Percentiles rank a stretch among this genome's conserved stretches.
phyloP scores from a whole-genome alignment of 2,329 filamentous ascomycete species.

The Sarocladium brachiariae region DNA sequence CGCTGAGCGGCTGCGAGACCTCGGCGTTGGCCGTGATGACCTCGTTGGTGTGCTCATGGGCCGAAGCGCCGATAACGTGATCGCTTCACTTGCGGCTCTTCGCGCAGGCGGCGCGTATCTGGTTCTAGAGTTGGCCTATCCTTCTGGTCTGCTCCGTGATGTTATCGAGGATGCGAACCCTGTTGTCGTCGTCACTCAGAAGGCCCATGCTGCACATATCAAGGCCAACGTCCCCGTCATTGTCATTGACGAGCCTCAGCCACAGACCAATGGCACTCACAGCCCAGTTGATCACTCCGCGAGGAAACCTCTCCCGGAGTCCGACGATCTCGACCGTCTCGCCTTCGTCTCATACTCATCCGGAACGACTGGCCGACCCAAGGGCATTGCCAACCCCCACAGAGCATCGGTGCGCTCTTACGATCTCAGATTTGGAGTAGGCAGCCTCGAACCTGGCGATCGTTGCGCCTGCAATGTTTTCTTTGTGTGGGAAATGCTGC shows the following conservation, averaged over 20 bases:
- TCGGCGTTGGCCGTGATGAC: slow-evolving; percentile 65
- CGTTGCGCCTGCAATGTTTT: slow-evolving; percentile 85
- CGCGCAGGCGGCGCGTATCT: slow-evolving; percentile 74
- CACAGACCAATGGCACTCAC: slow-evolving; percentile 19
- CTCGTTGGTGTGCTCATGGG: slow-evolving; percentile 71
- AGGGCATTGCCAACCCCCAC: slow-evolving; percentile 76
- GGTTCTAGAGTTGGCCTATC: slow-evolving; percentile 74
- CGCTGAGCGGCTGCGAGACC: slow-evolving; percentile 53
- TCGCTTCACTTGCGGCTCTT: slow-evolving; percentile 70
- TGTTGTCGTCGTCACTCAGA: slow-evolving; percentile 62
- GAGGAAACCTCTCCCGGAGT: slow-evolving; percentile 46
- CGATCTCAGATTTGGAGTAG: slow-evolving; percentile 62
- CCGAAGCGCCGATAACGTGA: slow-evolving; percentile 71
- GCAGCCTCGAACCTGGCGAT: slow-evolving; percentile 63
- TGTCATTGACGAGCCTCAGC: slow-evolving; percentile 45
- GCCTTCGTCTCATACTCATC: slow-evolving; percentile 79
- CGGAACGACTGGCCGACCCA: slow-evolving; percentile 71
- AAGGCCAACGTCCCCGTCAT: slow-evolving; percentile 57
- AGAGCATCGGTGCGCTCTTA: slow-evolving; percentile 68
- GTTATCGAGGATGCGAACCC: slow-evolving; percentile 71
- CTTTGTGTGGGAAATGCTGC: slow-evolving; percentile 79
- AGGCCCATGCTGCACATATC: slow-evolving; percentile 58
- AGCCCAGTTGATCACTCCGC: slow-evolving; percentile 26
- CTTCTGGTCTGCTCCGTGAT: slow-evolving; percentile 64
- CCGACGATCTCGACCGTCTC: slow-evolving; percentile 65